Evolutionary conservation across 441 rosid species (phyloP), one percentile per base, ranked within the genome.

Genomic region (Francoa sonchifolia): DNA sequence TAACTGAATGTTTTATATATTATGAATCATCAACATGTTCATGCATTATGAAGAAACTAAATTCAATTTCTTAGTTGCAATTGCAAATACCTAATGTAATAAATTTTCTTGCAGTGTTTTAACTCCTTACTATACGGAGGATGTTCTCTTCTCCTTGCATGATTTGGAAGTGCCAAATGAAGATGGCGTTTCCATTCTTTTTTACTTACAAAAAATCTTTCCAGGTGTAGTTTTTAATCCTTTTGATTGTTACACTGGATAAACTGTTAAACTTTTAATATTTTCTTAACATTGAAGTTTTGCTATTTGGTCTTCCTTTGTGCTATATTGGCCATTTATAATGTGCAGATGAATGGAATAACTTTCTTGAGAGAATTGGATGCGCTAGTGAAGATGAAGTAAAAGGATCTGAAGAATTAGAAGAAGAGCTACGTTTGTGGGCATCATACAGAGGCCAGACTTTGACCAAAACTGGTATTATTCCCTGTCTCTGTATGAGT

Each of bases 401-500:
- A 42, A 87, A 47, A 71, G 74, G 42, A 52, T 16, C 29, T 14
- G 77, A 71, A 45, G 85, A 79, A 7, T 59, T 69, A 32, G 90
- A 82, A 55, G 89, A 79, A 71, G 63, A 68, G 54, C 97, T 93
- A 59, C 90, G 99, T 52, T 63, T 74, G 17, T 93, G 99, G 99
- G 99, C 99, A 59, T 87, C 99, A 36, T 87, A 77, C 46, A 72
- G 94, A 63, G 99, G 99, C 55, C 99, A 93, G 58, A 93, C 99
- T 39, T 66, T 93, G 65, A 83, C 99, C 14, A 84, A 85, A 73
- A 93, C 99, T 57, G 99, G 97, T 93, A 42, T 31, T 36, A 37
- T 41, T 45, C 56, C 55, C 47, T 55, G 33, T 50, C 39, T 53
- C n/a, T n/a, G n/a, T n/a, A n/a, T n/a, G n/a, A n/a, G n/a, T n/a